phyloP scores from a whole-genome alignment of 805 yeast species.

The Priceomyces fermenticarens region DNA sequence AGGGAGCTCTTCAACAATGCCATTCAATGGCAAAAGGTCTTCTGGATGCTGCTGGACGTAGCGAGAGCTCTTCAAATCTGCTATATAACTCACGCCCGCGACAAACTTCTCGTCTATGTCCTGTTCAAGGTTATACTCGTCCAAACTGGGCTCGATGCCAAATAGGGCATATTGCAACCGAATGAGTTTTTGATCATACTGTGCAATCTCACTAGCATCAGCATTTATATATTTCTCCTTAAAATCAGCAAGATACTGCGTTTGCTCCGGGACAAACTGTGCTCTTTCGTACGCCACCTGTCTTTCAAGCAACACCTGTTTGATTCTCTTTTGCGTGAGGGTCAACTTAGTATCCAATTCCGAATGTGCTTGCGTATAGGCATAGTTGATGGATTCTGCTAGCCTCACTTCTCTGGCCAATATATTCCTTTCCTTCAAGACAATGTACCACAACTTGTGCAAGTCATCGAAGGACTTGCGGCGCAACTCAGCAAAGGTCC shows the following conservation, averaged over 20 bases:
- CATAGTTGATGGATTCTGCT: constrained; percentile 28
- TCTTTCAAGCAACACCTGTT: constrained; percentile 85
- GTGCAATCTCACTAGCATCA: constrained; percentile 51
- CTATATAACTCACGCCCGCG: constrained; percentile 66
- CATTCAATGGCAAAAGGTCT: constrained; percentile 33
- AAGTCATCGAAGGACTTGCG: constrained; percentile 89
- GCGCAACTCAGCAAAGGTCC: constrained; percentile 87
- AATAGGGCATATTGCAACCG: constrained; percentile 80
- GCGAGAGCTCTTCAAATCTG: constrained; percentile 59
- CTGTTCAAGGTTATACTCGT: constrained; percentile 53
- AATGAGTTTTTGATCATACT: constrained; percentile 64
- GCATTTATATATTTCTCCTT: constrained; percentile 52
- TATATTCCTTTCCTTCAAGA: constrained; percentile 78
- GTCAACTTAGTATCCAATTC: constrained; percentile 38
- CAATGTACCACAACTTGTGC: constrained; percentile 87
- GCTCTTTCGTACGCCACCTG: constrained; percentile 67
- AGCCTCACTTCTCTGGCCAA: constrained; percentile 73
- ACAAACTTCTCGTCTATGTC: constrained; percentile 50
- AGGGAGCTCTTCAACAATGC: constrained; percentile 40
- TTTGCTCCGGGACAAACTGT: constrained; percentile 43
- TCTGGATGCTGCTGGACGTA: constrained; percentile 21
- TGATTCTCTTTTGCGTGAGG: constrained; percentile 52
- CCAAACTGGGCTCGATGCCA: constrained; percentile 73
- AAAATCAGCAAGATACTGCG: constrained; percentile 55
- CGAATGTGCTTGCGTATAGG: constrained; percentile 29